Evolutionary conservation across 139 green algal species (phyloP).

Genomic region (Ettlia oleoabundans): DNA sequence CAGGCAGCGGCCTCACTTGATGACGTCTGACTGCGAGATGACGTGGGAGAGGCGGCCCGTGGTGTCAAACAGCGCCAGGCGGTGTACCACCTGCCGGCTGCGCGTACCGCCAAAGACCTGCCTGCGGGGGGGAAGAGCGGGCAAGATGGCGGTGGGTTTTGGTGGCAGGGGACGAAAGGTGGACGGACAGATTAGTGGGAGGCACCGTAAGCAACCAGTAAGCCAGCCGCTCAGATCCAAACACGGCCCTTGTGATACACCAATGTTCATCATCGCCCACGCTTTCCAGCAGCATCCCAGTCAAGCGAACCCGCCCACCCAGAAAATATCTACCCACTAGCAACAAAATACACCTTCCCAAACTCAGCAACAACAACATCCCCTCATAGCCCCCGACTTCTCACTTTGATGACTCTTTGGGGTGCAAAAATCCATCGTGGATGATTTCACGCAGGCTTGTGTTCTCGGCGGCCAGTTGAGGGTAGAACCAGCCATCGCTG

Average conservation of each 20-base stretch:
- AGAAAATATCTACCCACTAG: no score
- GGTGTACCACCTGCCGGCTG: slow-evolving; percentile 50
- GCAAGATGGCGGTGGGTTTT: neutral
- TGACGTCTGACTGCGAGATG: slow-evolving; percentile 59
- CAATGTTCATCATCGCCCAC: no score
- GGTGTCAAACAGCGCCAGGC: slow-evolving; percentile 53
- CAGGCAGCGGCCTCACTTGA: no score
- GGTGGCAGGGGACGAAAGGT: neutral
- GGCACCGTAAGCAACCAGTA: no score
- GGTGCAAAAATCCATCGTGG: slow-evolving; percentile 69
- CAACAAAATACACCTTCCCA: no score
- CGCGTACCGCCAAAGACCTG: slow-evolving; percentile 38
- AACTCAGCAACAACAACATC: no score
- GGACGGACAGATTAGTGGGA: no score
- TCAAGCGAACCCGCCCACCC: no score
- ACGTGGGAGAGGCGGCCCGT: slow-evolving; percentile 47
- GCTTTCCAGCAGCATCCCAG: no score
- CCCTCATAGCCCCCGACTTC: neutral
- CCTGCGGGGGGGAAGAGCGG: neutral
- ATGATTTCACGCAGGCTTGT: slow-evolving; percentile 69
- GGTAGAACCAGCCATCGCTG: slow-evolving; percentile 75
- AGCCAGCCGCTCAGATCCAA: no score
- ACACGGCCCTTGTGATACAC: no score
- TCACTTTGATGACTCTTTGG: slow-evolving; percentile 38
- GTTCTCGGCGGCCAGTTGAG: slow-evolving; percentile 37